Base-by-base conservation (phyloP, 441 rosid species). In the Jatropha podagrica region DNA sequence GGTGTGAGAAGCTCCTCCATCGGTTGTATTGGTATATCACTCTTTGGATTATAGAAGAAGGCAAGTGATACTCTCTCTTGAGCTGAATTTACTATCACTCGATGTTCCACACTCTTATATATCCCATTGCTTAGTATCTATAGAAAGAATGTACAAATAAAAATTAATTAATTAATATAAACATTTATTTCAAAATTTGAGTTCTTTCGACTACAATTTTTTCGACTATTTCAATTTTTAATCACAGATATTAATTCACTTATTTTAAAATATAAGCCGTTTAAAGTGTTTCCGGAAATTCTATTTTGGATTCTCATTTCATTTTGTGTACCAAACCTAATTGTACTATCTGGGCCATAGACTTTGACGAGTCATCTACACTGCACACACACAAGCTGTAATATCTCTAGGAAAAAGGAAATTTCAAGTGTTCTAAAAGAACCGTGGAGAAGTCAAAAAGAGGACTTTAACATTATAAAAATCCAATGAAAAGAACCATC, bases 11-110 rank as follows among this genome's bases (percentile, higher is more conserved):
- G 85, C 73, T 89, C 94, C 76, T 85, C 73, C n/a, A 88, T 52
- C 20, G 98, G 97, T 71, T 85, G 81, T 11, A 94, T 89, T 0
- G 88, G 95, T 27, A 90, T 85, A 61, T 92, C 96, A 56, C 94
- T 85, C 79, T 86, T 94, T 15, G 98, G 98, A 78, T 94, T 94
- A 88, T 92, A 94, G 78, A 92, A 94, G 80, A 92, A 92, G 26
- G 98, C 97, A 32, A 94, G 85, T 0, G 98, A 94, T 0, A 94
- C 78, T 13, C 98, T 80, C 65, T 94, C 97, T 41, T 82, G 51
- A 1, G 71, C 72, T 15, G 95, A 87, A 76, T 94, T 92, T 54
- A 91, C 98, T 3, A 87, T 84, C 81, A 92, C 98, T 78, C 96
- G 78, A 48, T 94, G 98, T 85, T 94, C 98, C 81, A 94, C 96